Conservation (phyloP, 1,139 yeast genomes). For the Blastobotrys arbuscula region DNA sequence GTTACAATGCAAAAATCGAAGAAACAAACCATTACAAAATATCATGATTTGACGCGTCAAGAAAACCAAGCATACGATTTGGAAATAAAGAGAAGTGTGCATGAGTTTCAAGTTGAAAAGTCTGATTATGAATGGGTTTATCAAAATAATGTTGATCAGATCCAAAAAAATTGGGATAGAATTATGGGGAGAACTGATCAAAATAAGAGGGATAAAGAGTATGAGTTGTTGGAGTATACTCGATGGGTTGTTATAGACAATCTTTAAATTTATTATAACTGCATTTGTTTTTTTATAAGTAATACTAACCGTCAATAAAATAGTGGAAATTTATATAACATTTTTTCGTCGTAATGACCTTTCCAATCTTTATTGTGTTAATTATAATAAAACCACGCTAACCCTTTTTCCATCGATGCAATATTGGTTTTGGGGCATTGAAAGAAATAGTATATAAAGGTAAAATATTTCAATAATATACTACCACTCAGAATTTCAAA, state of each 20-base stretch:
- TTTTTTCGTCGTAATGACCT: too few relatives aligned
- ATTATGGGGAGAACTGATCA: constrained; percentile 10
- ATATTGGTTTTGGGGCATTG: too few relatives aligned
- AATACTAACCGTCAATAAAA: too few relatives aligned
- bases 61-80: constrained; percentile 5
- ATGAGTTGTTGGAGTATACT: constrained; percentile 3
- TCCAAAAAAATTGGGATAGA: constrained; percentile 10
- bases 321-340: too few relatives aligned
- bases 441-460: too few relatives aligned
- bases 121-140: constrained; percentile 11
- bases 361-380: too few relatives aligned
- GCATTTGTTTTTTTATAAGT: too few relatives aligned
- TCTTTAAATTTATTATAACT: not conserved
- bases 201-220: constrained; percentile 9
- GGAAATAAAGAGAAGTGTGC: constrained; percentile 5
- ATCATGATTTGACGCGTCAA: constrained; percentile 3
- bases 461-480: too few relatives aligned
- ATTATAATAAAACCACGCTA: too few relatives aligned
- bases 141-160: not conserved
- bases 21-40: constrained; percentile 1
- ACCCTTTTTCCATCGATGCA: too few relatives aligned
- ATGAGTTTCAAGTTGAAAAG: constrained; percentile 10
- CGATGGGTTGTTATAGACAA: constrained; percentile 10
- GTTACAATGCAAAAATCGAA: constrained; percentile 3
- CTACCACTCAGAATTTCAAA: too few relatives aligned